Percentiles rank a stretch among this genome's conserved stretches.
Conservation (phyloP, 495 filamentous ascomycete species). For the Polyplosphaeria fusca region DNA sequence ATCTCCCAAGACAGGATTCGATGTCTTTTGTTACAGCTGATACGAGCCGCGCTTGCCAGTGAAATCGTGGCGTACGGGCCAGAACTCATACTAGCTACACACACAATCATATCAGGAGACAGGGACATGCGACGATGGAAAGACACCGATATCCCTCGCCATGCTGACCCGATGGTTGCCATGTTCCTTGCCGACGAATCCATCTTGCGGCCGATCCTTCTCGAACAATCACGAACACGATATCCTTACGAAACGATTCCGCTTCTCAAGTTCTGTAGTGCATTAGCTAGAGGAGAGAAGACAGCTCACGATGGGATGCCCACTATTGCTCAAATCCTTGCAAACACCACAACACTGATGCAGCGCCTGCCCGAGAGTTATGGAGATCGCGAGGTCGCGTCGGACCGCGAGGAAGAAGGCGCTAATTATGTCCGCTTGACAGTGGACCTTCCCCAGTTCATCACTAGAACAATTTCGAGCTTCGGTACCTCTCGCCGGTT, state of each 20-base stretch:
- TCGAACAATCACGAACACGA: conserved; percentile 62
- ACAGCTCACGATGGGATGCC: conserved; percentile 47
- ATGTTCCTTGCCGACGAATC: conserved; percentile 49
- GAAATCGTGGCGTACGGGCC: conserved; percentile 19
- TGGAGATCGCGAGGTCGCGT: conserved; percentile 65
- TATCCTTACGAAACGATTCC: conserved; percentile 88
- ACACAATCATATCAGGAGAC: conserved; percentile 18
- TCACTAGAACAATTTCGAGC: background rate
- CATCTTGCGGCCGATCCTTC: conserved; percentile 53
- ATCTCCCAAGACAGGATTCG: conserved; percentile 24
- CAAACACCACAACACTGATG: conserved; percentile 66
- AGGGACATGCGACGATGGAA: conserved; percentile 18
- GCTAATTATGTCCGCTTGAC: conserved; percentile 60
- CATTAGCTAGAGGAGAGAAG: conserved; percentile 47
- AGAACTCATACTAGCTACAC: conserved; percentile 21
- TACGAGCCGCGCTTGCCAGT: conserved; percentile 21
- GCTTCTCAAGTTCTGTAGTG: conserved; percentile 64
- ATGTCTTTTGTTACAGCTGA: conserved; percentile 17
- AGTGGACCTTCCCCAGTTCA: conserved; percentile 53
- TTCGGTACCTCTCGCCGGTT: background rate
- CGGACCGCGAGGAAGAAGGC: conserved; percentile 80
- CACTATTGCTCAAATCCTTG: conserved; percentile 53
- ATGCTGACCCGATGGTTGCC: conserved; percentile 22
- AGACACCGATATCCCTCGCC: background rate
- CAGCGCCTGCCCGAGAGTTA: conserved; percentile 55